A percentile compares a stretch with the other conserved stretches of the same genome.
Conservation (phyloP, 1,284 basidiomycete species). For the Sporisorium reilianum region DNA sequence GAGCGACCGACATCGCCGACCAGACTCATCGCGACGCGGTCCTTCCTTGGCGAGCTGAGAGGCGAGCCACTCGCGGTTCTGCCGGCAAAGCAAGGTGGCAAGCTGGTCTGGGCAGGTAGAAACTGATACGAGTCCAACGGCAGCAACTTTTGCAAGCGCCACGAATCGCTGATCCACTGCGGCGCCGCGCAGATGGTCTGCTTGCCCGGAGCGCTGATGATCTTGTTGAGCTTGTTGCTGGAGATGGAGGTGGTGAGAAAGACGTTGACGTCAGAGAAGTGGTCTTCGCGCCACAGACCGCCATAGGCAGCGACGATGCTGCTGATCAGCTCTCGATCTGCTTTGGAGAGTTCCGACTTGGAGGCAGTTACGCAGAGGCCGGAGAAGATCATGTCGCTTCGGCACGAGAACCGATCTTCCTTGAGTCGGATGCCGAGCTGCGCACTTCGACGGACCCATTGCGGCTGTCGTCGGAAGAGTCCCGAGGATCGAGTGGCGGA, state of each 20-base stretch:
- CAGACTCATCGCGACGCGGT: slow-evolving; percentile 34
- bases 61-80: slow-evolving; percentile 32
- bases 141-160: slow-evolving; percentile 75
- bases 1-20: slow-evolving; percentile 6
- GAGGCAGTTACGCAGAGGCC: slow-evolving; percentile 76
- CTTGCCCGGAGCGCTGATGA: slow-evolving; percentile 73
- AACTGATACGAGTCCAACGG: slow-evolving; percentile 78
- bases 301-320: slow-evolving; percentile 82
- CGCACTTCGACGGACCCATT: slow-evolving; percentile 55
- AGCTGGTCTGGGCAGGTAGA: slow-evolving; percentile 71
- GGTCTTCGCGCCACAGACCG: slow-evolving; percentile 80
- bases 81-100: slow-evolving; percentile 46
- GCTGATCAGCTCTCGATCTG: slow-evolving; percentile 80
- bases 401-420: slow-evolving; percentile 78
- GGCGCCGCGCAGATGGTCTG: slow-evolving; percentile 78
- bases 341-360: slow-evolving; percentile 73
- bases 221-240: slow-evolving; percentile 35
- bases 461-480: slow-evolving; percentile 31
- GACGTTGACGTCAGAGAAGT: slow-evolving; percentile 87
- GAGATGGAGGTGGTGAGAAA: slow-evolving; percentile 74
- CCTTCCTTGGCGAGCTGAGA: slow-evolving; percentile 39
- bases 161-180: slow-evolving; percentile 85
- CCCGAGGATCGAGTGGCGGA: slow-evolving; percentile 4
- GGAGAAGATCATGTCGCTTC: slow-evolving; percentile 83
- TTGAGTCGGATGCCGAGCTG: slow-evolving; percentile 48